phyloP scores from a whole-genome alignment of 2,329 filamentous ascomycete species.

The Paecilomyces formosus region DNA sequence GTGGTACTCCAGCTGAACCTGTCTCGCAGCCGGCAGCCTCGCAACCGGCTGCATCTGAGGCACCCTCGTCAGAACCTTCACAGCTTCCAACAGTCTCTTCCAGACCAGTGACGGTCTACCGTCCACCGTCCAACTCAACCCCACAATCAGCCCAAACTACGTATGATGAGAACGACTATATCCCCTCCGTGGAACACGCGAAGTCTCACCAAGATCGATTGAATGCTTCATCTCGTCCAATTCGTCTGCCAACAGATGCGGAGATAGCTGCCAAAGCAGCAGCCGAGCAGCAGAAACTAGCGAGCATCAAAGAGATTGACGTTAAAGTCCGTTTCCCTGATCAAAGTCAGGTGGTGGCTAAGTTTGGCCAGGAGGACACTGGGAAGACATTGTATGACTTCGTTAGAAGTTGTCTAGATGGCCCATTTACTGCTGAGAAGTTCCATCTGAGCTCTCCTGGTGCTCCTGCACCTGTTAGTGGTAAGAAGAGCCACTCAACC shows the following conservation, averaged over 20 bases:
- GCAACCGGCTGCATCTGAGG: slow-evolving; percentile 1
- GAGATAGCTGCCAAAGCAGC: slow-evolving; percentile 67
- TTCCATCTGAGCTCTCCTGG: slow-evolving; percentile 61
- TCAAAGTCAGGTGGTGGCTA: slow-evolving; percentile 67
- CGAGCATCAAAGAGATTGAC: slow-evolving; percentile 59
- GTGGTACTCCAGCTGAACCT: slow-evolving; percentile 2
- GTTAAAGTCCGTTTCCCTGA: slow-evolving; percentile 86
- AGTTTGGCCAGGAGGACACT: slow-evolving; percentile 61
- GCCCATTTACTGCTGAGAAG: slow-evolving; percentile 46
- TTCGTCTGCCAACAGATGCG: slow-evolving; percentile 70
- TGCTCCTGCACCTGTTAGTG: slow-evolving; percentile 8
- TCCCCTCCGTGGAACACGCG: slow-evolving; percentile 76
- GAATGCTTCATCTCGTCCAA: slow-evolving; percentile 68
- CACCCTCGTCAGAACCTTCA: slow-evolving; percentile 12
- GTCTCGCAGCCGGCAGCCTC: neutral
- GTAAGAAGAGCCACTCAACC: slow-evolving; percentile 15
- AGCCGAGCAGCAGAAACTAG: slow-evolving; percentile 58
- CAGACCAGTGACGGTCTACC: slow-evolving; percentile 59
- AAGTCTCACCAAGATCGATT: slow-evolving; percentile 71
- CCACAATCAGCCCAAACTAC: slow-evolving; percentile 65
- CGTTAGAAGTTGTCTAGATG: slow-evolving; percentile 63
- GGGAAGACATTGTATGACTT: slow-evolving; percentile 66
- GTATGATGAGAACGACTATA: slow-evolving; percentile 67
- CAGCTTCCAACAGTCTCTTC: slow-evolving; percentile 32
- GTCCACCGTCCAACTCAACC: slow-evolving; percentile 64